Evolutionary conservation across 2,329 filamentous ascomycete species (phyloP).

Genomic region (Penicillium oxalicum): DNA sequence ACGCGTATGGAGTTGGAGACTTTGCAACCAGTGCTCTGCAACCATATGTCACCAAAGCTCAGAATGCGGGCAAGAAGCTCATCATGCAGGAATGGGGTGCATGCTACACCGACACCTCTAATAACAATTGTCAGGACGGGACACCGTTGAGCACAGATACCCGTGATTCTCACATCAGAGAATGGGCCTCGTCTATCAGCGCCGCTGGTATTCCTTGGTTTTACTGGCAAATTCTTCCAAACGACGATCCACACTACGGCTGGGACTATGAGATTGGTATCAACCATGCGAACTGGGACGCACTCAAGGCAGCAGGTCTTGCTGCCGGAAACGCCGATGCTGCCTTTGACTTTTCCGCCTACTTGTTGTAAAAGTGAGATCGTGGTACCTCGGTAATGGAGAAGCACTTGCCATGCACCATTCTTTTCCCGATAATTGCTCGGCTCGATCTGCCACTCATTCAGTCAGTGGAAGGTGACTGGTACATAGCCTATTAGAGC

Average conservation of each 20-base stretch:
- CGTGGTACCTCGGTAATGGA: neutral
- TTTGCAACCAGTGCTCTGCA: constrained; percentile 17
- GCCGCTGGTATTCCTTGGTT: constrained; percentile 29
- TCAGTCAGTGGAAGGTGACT: no score
- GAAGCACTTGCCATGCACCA: no score
- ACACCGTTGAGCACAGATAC: constrained; percentile 1
- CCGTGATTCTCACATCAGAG: constrained; percentile 23
- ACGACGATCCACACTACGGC: constrained; percentile 24
- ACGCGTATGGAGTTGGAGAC: constrained; percentile 25
- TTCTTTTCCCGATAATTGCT: no score
- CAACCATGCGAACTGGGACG: constrained; percentile 19
- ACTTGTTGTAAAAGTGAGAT: neutral
- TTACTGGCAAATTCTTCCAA: constrained; percentile 34
- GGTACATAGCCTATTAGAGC: no score
- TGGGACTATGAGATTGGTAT: constrained; percentile 33
- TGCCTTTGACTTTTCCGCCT: constrained; percentile 2
- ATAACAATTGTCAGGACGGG: constrained; percentile 22
- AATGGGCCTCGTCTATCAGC: constrained; percentile 24
- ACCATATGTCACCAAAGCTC: constrained; percentile 22
- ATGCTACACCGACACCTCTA: constrained; percentile 25
- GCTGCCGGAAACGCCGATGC: neutral
- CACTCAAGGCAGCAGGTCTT: constrained; percentile 10
- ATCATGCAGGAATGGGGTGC: constrained; percentile 29
- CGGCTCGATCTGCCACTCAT: no score
- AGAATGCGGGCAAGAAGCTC: constrained; percentile 27